Conservation (phyloP, 257 asterid species). For the Jasminum sambac region DNA sequence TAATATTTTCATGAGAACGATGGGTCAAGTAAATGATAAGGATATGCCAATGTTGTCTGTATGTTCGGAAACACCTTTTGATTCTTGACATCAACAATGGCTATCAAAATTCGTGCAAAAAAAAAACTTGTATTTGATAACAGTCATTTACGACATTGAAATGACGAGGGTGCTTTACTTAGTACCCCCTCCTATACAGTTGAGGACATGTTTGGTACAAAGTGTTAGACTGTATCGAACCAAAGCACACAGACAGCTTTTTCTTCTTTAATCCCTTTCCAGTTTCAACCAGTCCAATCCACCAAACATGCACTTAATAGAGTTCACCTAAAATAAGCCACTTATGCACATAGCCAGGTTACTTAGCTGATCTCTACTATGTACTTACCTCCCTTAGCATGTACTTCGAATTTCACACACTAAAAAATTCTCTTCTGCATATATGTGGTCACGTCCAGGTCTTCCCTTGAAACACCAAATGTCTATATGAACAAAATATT, state of each 20-base stretch:
- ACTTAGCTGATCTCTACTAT: slow-evolving; percentile 12
- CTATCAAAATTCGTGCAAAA: not conserved
- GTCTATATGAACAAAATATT: slow-evolving; percentile 7
- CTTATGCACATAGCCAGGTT: slow-evolving; percentile 13
- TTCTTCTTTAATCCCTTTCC: not conserved
- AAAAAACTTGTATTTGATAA: not conserved
- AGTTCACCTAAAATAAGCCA: slow-evolving; percentile 2
- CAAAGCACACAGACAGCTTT: not conserved
- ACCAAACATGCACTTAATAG: slow-evolving; percentile 10
- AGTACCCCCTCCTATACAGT: not conserved
- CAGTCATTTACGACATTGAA: not conserved
- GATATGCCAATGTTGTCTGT: too few species aligned
- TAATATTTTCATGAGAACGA: too few species aligned
- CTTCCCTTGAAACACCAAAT: slow-evolving; percentile 22
- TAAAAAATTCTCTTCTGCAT: slow-evolving; percentile 25
- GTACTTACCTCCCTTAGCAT: slow-evolving; percentile 11
- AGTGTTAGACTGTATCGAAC: not conserved
- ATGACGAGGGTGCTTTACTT: not conserved
- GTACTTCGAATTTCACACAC: slow-evolving; percentile 6
- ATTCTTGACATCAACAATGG: not conserved
- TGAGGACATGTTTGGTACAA: not conserved
- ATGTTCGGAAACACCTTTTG: too few species aligned
- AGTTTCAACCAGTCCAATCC: not conserved
- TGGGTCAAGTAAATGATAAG: not conserved
- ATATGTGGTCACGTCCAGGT: not conserved